phyloP scores from a whole-genome alignment of 768 basidiomycete species.

The Russula vinacea region DNA sequence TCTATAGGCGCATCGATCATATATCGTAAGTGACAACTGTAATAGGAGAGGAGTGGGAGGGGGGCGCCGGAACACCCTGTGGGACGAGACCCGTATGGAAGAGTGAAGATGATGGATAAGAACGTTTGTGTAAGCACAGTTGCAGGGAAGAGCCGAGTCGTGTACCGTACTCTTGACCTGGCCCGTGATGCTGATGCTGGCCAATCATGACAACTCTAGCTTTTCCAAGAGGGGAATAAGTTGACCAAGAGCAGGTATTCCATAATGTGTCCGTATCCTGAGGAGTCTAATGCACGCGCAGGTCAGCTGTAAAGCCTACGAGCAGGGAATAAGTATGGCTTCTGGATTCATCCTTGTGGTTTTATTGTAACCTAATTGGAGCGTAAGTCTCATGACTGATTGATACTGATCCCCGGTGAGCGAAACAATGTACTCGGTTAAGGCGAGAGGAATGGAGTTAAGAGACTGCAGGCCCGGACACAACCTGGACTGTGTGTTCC shows the following conservation, averaged over 20 bases:
- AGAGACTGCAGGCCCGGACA: constrained; percentile 37
- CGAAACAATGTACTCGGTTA: constrained; percentile 49
- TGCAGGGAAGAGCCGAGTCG: too few relatives aligned
- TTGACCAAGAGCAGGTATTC: constrained; percentile 90
- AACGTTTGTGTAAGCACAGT: too few relatives aligned
- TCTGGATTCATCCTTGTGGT: constrained; percentile 68
- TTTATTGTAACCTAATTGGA: constrained; percentile 65
- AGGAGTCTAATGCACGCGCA: background rate
- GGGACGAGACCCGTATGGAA: too few relatives aligned
- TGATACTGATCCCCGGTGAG: too few relatives aligned
- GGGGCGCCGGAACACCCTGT: too few relatives aligned
- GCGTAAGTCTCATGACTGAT: constrained; percentile 2
- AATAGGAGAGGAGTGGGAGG: too few relatives aligned
- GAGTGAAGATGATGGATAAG: too few relatives aligned
- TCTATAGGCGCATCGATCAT: too few relatives aligned
- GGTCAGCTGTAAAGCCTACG: constrained; percentile 46
- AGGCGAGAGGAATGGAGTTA: constrained; percentile 68
- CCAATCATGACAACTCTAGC: constrained; percentile 87
- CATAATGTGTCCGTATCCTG: constrained; percentile 49
- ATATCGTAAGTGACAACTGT: too few relatives aligned
- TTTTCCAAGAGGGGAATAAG: constrained; percentile 72
- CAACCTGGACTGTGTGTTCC: background rate
- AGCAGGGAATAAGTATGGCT: constrained; percentile 81
- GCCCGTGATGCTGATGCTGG: constrained; percentile 83
- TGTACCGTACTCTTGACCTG: constrained; percentile 81